A percentile compares a stretch with the other conserved stretches of the same genome.
Conservation (phyloP, 805 yeast genomes). For the Sugiyamaella valdiviana region DNA sequence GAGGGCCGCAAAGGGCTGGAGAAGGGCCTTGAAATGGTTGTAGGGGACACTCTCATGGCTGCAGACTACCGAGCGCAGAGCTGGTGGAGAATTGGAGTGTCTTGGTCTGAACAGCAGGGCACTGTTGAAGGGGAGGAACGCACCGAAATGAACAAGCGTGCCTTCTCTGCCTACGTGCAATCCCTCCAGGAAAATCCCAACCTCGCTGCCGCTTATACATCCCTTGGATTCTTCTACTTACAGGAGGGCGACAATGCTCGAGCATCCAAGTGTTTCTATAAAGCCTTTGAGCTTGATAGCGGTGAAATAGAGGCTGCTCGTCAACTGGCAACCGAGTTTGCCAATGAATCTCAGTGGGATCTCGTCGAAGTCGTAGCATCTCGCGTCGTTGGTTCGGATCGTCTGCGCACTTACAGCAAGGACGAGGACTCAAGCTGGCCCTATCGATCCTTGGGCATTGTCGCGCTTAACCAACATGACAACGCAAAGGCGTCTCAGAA, state of each 20-base stretch:
- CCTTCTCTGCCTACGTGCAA: conserved; percentile 49
- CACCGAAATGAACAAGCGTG: conserved; percentile 33
- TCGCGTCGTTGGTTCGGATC: conserved; percentile 58
- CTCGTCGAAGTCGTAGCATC: conserved; percentile 69
- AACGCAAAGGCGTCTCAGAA: conserved; percentile 77
- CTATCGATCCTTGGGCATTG: conserved; percentile 75
- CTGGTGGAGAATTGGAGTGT: conserved; percentile 69
- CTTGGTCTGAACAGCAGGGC: conserved; percentile 35
- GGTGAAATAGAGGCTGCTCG: conserved; percentile 71
- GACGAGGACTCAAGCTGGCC: conserved; percentile 56
- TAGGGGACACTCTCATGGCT: conserved; percentile 48
- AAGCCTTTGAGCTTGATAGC: conserved; percentile 81
- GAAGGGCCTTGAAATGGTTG: conserved; percentile 38
- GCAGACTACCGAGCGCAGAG: conserved; percentile 53
- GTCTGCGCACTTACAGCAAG: conserved; percentile 31
- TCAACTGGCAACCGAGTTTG: conserved; percentile 62
- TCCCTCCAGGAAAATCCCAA: conserved; percentile 59
- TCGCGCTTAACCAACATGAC: conserved; percentile 62
- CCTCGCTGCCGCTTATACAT: conserved; percentile 74
- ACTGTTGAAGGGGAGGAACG: conserved; percentile 19
- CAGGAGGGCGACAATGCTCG: conserved; percentile 54
- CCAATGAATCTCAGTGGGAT: conserved; percentile 71
- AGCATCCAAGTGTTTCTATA: conserved; percentile 80
- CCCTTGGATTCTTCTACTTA: conserved; percentile 69
- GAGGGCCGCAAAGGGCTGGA: conserved; percentile 49